Conservation (phyloP, 202 grass and related monocot genomes). For the Eragrostis tef region DNA sequence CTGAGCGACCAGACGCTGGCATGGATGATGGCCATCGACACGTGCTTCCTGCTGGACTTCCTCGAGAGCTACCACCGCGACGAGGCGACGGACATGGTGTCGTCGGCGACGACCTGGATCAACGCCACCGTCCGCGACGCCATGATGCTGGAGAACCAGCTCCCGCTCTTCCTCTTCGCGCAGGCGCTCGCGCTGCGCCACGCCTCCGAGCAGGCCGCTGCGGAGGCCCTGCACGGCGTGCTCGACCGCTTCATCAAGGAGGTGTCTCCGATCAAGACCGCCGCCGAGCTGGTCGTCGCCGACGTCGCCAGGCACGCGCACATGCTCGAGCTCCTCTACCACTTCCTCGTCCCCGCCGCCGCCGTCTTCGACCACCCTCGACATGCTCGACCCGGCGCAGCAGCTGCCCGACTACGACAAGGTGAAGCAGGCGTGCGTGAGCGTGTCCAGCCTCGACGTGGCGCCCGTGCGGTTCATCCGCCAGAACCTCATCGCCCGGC, state of each 20-base stretch:
- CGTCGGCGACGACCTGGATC: constrained; percentile 50
- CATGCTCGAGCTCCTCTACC: constrained; percentile 65
- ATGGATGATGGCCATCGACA: constrained; percentile 85
- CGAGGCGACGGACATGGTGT: constrained; percentile 50
- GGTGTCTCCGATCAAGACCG: constrained; percentile 60
- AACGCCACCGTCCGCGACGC: constrained; percentile 59
- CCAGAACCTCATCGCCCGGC: constrained; percentile 49
- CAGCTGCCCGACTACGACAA: constrained; percentile 43
- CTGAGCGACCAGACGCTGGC: constrained; percentile 57
- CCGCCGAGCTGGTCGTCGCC: constrained; percentile 4
- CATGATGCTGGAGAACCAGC: constrained; percentile 78
- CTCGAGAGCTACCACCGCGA: constrained; percentile 54
- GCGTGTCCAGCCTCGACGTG: constrained; percentile 47
- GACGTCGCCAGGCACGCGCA: constrained; percentile 46
- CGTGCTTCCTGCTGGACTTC: constrained; percentile 75
- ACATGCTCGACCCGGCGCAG: constrained; percentile 27
- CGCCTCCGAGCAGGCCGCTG: constrained; percentile 38
- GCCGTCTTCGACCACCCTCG: constrained; percentile 34
- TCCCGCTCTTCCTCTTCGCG: constrained; percentile 63
- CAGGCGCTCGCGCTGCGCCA: constrained; percentile 45
- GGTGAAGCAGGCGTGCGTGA: constrained; percentile 51
- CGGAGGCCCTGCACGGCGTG: constrained; percentile 31
- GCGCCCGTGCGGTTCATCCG: constrained; percentile 50
- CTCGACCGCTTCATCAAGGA: constrained; percentile 62
- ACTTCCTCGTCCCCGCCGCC: constrained; percentile 50